Conservation (phyloP, 345 rosid genomes). For the Populus tremula region DNA sequence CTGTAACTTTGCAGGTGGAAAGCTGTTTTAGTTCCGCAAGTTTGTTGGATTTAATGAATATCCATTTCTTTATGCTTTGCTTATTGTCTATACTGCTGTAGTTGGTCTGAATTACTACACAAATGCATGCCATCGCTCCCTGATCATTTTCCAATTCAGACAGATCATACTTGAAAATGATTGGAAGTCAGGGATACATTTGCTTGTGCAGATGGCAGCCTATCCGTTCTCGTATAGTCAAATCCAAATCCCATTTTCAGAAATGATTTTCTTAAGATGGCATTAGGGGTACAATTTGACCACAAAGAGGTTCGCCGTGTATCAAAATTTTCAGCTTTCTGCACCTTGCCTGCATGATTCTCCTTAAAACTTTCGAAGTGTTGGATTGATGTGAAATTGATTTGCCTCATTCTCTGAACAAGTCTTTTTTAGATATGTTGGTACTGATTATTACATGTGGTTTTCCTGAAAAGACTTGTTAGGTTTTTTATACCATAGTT, state of each 20-base stretch:
- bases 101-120: slow-evolving; percentile 4
- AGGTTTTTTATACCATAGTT: no score
- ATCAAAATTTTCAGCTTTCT: not conserved
- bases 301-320: no score
- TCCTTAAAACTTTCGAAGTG: not conserved
- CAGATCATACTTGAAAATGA: not conserved
- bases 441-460: no score
- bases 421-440: no score
- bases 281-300: no score
- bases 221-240: not conserved
- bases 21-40: slow-evolving; percentile 19
- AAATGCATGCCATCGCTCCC: not conserved
- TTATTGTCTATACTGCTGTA: not conserved
- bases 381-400: no score
- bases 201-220: not conserved
- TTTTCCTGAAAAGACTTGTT: no score
- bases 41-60: slow-evolving; percentile 23
- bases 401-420: no score
- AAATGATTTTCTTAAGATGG: not conserved
- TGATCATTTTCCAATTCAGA: not conserved
- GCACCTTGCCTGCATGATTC: not conserved
- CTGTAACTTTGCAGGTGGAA: slow-evolving; percentile 16
- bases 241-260: not conserved
- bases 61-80: slow-evolving; percentile 17
- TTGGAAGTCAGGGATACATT: not conserved